phyloP scores from a whole-genome alignment of 1,139 yeast genomes.

The Martiniozyma asiatica region DNA sequence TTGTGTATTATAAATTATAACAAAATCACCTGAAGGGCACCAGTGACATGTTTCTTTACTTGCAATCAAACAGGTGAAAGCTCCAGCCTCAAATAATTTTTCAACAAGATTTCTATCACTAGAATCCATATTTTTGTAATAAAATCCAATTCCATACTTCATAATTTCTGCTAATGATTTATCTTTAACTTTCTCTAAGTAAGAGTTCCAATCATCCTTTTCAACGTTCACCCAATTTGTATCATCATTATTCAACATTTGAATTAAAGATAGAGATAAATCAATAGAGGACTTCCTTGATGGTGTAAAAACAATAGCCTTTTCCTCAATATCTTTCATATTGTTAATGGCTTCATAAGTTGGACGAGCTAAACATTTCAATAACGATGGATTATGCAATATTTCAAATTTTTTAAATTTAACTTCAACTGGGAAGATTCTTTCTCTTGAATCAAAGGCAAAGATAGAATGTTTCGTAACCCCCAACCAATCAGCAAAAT shows the following conservation, averaged over 20 bases:
- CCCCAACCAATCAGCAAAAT: conserved; percentile 82
- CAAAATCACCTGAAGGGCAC: conserved; percentile 42
- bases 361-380: conserved; percentile 40
- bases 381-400: conserved; percentile 36
- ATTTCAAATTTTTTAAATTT: conserved; percentile 41
- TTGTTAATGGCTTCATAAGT: conserved; percentile 27
- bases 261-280: conserved; percentile 34
- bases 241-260: conserved; percentile 23
- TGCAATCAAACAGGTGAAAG: conserved; percentile 42
- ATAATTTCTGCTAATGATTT: conserved; percentile 31
- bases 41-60: conserved; percentile 42
- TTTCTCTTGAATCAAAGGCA: conserved; percentile 58
- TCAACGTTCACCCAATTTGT: conserved; percentile 24
- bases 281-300: conserved; percentile 45
- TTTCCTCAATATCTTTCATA: conserved; percentile 21
- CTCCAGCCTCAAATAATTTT: conserved; percentile 36
- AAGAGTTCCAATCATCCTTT: conserved; percentile 31
- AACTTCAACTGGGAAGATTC: conserved; percentile 46
- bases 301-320: conserved; percentile 44
- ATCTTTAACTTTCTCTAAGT: conserved; percentile 37
- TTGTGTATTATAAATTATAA: conserved; percentile 62
- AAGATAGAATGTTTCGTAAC: conserved; percentile 42
- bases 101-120: conserved; percentile 45
- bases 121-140: conserved; percentile 46
- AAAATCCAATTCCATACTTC: conserved; percentile 55